phyloP scores from a whole-genome alignment of 257 asterid genomes.

The Eustoma russellianum region DNA sequence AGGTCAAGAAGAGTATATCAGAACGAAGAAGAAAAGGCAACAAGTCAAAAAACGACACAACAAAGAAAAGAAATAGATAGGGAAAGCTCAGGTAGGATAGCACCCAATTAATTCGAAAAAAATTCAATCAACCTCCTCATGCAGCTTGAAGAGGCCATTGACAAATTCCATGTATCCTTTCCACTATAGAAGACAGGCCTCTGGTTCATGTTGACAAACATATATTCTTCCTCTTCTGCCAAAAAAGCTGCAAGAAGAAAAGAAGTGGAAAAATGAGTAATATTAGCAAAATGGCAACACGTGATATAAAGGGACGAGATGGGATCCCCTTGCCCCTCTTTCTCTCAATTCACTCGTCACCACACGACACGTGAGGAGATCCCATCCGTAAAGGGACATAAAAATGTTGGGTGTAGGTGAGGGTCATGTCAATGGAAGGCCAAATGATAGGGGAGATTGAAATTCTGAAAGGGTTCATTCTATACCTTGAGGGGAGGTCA shows the following conservation, averaged over 20 bases:
- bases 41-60: constrained; percentile 37
- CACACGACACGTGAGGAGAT: too few species aligned
- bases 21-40: constrained; percentile 33
- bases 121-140: constrained; percentile 1
- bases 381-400: too few species aligned
- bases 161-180: constrained; percentile 6
- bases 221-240: constrained; percentile 11
- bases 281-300: too few species aligned
- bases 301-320: too few species aligned
- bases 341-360: too few species aligned
- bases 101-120: constrained; percentile 34
- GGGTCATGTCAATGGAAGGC: too few species aligned
- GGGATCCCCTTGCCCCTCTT: too few species aligned
- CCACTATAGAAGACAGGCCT: constrained; percentile 8
- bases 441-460: too few species aligned
- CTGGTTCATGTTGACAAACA: constrained; percentile 22
- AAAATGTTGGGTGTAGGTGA: too few species aligned
- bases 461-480: background rate
- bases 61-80: background rate
- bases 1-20: constrained; percentile 62
- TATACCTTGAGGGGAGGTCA: constrained; percentile 45
- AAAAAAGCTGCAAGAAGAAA: constrained; percentile 25
- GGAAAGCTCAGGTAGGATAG: constrained; percentile 85
- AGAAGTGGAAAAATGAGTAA: background rate
- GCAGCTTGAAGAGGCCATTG: background rate